Conservation (phyloP, 176 grass and related monocot species). For the Triticum dicoccoides region DNA sequence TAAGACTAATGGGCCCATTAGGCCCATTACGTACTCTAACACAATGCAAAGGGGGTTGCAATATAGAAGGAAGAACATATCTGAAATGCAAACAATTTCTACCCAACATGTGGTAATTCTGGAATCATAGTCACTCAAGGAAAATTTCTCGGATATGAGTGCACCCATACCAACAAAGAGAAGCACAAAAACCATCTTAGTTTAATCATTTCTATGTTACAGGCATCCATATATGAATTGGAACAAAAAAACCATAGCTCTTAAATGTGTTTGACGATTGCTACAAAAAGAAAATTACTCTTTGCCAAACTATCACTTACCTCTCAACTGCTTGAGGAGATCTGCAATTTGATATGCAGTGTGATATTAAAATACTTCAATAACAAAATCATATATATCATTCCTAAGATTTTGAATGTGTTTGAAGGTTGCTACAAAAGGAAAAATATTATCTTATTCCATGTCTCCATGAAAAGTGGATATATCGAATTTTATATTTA, state of each 20-base stretch:
- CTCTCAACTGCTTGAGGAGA: background rate
- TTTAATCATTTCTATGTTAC: constrained; percentile 4
- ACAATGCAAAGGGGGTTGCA: background rate
- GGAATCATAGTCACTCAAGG: background rate
- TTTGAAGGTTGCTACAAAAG: background rate
- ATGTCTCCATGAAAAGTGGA: background rate
- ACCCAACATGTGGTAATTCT: background rate
- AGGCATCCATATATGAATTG: background rate
- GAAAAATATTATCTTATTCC: background rate
- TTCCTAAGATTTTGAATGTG: background rate
- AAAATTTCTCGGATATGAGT: constrained; percentile 12
- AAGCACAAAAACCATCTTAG: background rate
- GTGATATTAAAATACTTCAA: background rate
- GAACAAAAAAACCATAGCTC: background rate
- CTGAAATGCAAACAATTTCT: background rate
- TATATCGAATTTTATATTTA: background rate
- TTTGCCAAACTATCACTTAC: constrained; percentile 4
- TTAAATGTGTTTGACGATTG: background rate
- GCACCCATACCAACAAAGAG: background rate
- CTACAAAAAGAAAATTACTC: background rate
- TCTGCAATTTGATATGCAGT: background rate
- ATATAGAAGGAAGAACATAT: background rate
- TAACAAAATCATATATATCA: constrained; percentile 7
- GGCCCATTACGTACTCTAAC: too few relatives aligned
- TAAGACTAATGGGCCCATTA: too few relatives aligned